A percentile compares a stretch with the other conserved stretches of the same genome.
Conservation (phyloP, 2,329 filamentous ascomycete species). For the Dothideomycetes sp. region DNA sequence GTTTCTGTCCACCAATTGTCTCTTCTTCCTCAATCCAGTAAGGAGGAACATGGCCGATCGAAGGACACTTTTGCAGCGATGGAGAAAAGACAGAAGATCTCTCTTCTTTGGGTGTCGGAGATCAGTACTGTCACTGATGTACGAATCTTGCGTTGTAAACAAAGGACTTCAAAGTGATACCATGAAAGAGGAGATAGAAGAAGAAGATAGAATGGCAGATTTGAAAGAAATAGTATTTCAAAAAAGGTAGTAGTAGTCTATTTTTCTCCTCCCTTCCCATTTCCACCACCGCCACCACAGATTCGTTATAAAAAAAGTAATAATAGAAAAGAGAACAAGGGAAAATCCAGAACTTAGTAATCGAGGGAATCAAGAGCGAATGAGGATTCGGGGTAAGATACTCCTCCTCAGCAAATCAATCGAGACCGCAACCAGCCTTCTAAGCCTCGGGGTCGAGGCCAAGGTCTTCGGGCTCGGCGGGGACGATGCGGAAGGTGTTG, state of each 20-base stretch:
- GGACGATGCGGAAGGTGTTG: slow-evolving; percentile 58
- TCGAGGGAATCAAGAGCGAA: background rate
- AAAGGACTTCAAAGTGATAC: too few relatives aligned
- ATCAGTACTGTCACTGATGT: too few relatives aligned
- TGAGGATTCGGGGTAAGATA: background rate
- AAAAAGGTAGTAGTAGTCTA: background rate
- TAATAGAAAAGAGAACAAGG: slow-evolving; percentile 5
- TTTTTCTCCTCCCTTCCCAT: slow-evolving; percentile 1
- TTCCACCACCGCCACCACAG: slow-evolving; percentile 8
- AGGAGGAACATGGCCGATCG: too few relatives aligned
- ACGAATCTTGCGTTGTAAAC: too few relatives aligned
- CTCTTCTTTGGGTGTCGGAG: too few relatives aligned
- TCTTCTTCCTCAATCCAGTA: too few relatives aligned
- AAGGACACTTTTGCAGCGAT: too few relatives aligned
- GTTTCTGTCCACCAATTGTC: too few relatives aligned
- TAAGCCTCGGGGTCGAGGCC: slow-evolving; percentile 41
- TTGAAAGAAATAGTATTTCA: background rate
- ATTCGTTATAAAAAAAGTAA: slow-evolving; percentile 6
- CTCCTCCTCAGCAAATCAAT: too few relatives aligned
- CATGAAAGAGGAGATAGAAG: too few relatives aligned
- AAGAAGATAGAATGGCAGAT: background rate
- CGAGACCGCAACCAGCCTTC: slow-evolving; percentile 4
- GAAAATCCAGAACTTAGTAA: background rate
- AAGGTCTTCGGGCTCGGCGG: slow-evolving; percentile 38
- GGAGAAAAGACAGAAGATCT: too few relatives aligned